Base-by-base conservation (phyloP, 148 eudicot species). In the Rhododendron mucronatum region DNA sequence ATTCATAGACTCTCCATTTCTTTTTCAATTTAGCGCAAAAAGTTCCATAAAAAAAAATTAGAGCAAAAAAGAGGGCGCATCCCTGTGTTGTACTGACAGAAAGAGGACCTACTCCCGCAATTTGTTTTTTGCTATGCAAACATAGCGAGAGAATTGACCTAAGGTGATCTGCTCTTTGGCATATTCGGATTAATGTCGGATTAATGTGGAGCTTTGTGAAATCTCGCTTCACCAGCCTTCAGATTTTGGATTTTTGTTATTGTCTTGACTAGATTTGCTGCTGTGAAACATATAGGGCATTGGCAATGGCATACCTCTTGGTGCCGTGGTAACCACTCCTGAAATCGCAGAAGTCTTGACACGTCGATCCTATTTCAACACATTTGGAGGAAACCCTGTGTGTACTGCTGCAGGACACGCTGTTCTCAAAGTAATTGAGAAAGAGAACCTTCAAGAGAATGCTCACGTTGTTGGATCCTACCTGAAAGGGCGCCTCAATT, bases 301-400 rank as follows among this genome's bases (percentile, higher is more conserved):
- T 87, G 99, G 99, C 59, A 97, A 97, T 85, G 99, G 98, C 53
- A 91, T 95, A 65, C 99, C 99, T 41, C 98, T 97, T 61, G 99
- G 98, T 77, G 99, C 99, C 21, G 98, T 97, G 83, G 96, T 97
- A 41, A 97, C 99, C 78, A 97, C 99, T 48, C 98, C 98, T 74
- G 96, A 93, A 91, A 94, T 97, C 45, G 99, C 99, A 9, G 89
- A 93, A 88, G 98, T 93, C 39, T 90, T 97, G 91, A 90, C 96
- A 15, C 93, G 91, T 12, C 90, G 99, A 23, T 93, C 88, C 86
- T 97, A 97, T 88, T 97, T 97, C 90, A 97, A 97, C 53, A 97
- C 99, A 51, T 97, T 97, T 87, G 99, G 99, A 81, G 99, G 99
- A 86, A 97, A 97, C 84, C 99, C 99, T 63, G 95, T 97, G 3